Evolutionary conservation across 2,329 filamentous ascomycete species (phyloP).

Genomic region (Epichloe coenophiala): DNA sequence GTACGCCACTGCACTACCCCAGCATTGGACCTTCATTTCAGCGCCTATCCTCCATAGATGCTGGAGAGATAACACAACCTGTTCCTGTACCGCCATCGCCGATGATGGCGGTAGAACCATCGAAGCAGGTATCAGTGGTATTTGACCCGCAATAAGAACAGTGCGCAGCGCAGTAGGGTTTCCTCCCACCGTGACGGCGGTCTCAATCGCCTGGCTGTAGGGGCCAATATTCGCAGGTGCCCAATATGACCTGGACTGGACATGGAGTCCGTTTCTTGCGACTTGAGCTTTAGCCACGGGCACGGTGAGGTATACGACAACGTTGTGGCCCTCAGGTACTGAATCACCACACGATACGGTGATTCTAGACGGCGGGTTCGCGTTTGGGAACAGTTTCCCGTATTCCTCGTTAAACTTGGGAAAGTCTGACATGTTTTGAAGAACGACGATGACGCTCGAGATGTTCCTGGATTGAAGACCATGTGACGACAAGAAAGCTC

Average conservation of each 20-base stretch:
- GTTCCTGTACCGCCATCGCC: conserved; percentile 33
- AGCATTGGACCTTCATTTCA: conserved; percentile 59
- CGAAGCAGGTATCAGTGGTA: conserved; percentile 67
- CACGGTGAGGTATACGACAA: conserved; percentile 43
- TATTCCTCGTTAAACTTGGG: conserved; percentile 62
- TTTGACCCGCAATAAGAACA: conserved; percentile 75
- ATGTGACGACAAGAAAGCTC: conserved; percentile 21
- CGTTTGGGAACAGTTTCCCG: conserved; percentile 55
- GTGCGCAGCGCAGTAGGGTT: conserved; percentile 15
- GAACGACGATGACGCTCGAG: conserved; percentile 49
- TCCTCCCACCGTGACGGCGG: conserved; percentile 18
- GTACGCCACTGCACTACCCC: conserved; percentile 65
- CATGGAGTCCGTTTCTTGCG: conserved; percentile 58
- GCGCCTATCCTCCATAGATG: conserved; percentile 76
- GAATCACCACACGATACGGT: conserved; percentile 64
- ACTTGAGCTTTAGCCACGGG: conserved; percentile 15
- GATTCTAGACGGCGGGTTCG: conserved; percentile 75
- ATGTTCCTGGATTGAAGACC: conserved; percentile 25
- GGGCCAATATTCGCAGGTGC: conserved; percentile 95
- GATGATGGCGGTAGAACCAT: conserved; percentile 47
- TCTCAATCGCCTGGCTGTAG: conserved; percentile 75
- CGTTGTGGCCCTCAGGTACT: conserved; percentile 45
- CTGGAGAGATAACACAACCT: conserved; percentile 65
- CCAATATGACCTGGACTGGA: conserved; percentile 93
- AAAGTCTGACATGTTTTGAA: conserved; percentile 74